Evolutionary conservation across 768 basidiomycete species (phyloP).

Genomic region (Rhizopogon vesiculosus): DNA sequence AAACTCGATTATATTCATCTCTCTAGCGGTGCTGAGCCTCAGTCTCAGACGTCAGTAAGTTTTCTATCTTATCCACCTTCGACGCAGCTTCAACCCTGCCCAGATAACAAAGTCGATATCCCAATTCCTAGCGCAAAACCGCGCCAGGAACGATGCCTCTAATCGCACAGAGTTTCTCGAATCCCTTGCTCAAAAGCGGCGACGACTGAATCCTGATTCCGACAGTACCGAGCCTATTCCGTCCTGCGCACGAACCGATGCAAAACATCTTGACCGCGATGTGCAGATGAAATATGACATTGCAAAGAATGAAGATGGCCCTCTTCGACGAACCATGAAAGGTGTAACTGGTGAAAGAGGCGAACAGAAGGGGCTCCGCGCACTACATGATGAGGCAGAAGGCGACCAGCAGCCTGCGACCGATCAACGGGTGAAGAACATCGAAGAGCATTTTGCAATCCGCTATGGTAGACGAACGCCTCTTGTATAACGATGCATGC

Average conservation of each 20-base stretch:
- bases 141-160: constrained; percentile 69
- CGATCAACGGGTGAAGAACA: constrained; percentile 57
- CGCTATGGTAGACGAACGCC: constrained; percentile 54
- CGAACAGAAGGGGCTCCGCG: constrained; percentile 4
- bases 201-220: constrained; percentile 32
- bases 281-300: constrained; percentile 85
- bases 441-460: constrained; percentile 70
- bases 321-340: constrained; percentile 57
- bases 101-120: constrained; percentile 69
- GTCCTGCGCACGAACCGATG: constrained; percentile 74
- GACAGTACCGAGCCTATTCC: constrained; percentile 28
- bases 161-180: constrained; percentile 74
- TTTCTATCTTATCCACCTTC: not conserved
- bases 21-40: constrained; percentile 40
- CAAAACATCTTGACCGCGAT: constrained; percentile 66
- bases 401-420: constrained; percentile 54
- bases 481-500: not conserved
- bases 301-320: constrained; percentile 79
- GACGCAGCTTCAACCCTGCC: constrained; percentile 2
- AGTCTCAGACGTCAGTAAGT: constrained; percentile 58
- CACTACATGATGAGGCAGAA: constrained; percentile 22
- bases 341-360: constrained; percentile 11
- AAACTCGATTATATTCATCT: constrained; percentile 60
- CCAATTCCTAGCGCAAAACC: constrained; percentile 62
- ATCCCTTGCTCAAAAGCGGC: constrained; percentile 51